Base-by-base conservation (phyloP, 495 filamentous ascomycete species). In the Neurospora pannonica region DNA sequence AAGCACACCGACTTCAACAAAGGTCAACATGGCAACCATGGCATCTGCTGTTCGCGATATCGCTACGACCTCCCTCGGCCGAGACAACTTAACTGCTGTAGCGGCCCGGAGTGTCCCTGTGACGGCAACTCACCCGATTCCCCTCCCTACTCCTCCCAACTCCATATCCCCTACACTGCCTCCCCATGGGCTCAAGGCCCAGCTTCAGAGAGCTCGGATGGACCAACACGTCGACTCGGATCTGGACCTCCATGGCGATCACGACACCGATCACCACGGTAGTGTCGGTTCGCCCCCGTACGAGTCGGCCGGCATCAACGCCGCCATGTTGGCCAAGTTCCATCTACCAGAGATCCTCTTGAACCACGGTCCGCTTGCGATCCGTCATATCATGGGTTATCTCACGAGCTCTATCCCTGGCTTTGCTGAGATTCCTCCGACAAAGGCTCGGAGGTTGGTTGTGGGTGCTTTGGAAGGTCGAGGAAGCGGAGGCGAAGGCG, bases 341-440 rank as follows among this genome's bases (percentile, higher is more conserved):
- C 93, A 99, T 81, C 90, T 99, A 38, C 94, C 96, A 7, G 91
- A 92, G 76, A 97, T 98, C 82, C 87, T 99, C 74, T 88, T 98
- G 39, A 88, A 90, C 75, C 91, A 98, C 78, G 96, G 95, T 31
- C 94, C 96, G 21, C 83, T 97, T 82, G 94, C 96, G 34, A 97
- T 99, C 79, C 94, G 95, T 77, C 92, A 97, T 80, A 89, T 99
- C 76, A 97, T 97, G 90, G 92, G 92, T 75, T 93, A 94, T 81
- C 88, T 99, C 73, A 97, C 95, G 31, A 94, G 93, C 43, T 93
- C 93, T 36, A 93, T 99, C 13, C 96, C 96, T 9, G 96, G 96
- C 37, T 99, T 97, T 79, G 93, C 94, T 13, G 87, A 90, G 28
- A 97, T 99, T 70, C 91, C 95, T 3, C 93, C 95, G 21, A 92